These are phyloP conservation scores for Aristolochia californica DNA, from an alignment of 164 flowering plant species.

Conservation along the genomic window DNA sequence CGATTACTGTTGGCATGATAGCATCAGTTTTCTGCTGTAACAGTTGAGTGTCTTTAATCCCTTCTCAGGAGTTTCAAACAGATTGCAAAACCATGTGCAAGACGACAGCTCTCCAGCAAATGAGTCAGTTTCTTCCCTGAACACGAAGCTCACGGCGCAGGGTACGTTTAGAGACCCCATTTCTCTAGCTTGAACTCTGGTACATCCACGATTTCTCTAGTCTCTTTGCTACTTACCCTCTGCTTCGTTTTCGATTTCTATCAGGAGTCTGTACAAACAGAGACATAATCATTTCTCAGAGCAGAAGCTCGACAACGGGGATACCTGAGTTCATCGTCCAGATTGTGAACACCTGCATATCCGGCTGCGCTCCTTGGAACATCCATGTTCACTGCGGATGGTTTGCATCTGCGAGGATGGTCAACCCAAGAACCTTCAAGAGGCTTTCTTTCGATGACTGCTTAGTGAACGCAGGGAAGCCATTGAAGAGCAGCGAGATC, in stretches of 20 bases:
- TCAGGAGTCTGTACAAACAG: constrained; percentile 37
- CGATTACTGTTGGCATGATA: too few species aligned
- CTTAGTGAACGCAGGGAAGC: constrained; percentile 46
- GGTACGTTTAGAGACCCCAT: too few species aligned
- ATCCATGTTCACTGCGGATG: constrained; percentile 64
- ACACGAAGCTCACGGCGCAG: too few species aligned
- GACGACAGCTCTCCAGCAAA: too few species aligned
- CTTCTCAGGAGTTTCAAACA: too few species aligned
- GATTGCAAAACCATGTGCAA: too few species aligned
- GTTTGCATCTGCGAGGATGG: constrained; percentile 56
- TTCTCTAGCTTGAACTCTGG: too few species aligned
- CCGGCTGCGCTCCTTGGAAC: constrained; percentile 41
- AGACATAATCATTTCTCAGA: constrained; percentile 61
- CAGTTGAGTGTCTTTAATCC: too few species aligned
- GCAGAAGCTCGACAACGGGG: constrained; percentile 40
- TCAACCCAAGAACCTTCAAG: constrained; percentile 51
- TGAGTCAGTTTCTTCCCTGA: too few species aligned
- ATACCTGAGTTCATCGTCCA: constrained; percentile 52
- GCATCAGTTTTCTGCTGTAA: too few species aligned
- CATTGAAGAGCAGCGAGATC: constrained; percentile 34
- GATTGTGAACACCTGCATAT: constrained; percentile 48
- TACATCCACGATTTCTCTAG: too few species aligned
- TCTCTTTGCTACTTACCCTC: too few species aligned
- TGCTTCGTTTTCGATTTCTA: neutral
- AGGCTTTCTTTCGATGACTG: constrained; percentile 56